Percentiles rank a stretch among this genome's conserved stretches.
Conservation (phyloP, 2,329 filamentous ascomycete genomes). For the Diaporthe humulicola region DNA sequence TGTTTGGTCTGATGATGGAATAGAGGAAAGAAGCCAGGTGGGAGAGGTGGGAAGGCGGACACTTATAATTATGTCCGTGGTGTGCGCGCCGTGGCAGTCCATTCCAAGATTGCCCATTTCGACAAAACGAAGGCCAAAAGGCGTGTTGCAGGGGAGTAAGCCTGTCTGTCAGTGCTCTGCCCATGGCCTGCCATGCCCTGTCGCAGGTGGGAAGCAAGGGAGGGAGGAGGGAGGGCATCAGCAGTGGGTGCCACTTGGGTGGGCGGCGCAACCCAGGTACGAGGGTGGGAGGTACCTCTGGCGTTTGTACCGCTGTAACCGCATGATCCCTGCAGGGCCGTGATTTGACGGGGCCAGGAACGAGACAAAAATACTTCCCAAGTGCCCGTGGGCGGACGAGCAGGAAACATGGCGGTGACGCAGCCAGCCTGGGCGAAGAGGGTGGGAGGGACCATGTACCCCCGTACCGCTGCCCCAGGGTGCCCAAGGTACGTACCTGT, state of each 20-base stretch:
- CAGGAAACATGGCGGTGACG: conserved; percentile 40
- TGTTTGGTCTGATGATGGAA: conserved; percentile 34
- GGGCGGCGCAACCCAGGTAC: conserved; percentile 28
- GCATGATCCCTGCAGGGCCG: conserved; percentile 38
- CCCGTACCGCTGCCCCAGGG: conserved; percentile 1
- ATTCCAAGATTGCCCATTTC: conserved; percentile 35
- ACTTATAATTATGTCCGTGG: conserved; percentile 34
- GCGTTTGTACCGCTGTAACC: conserved; percentile 40
- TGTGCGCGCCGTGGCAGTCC: conserved; percentile 18
- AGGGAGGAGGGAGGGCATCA: conserved; percentile 25
- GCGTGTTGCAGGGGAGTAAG: conserved; percentile 31
- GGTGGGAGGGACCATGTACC: conserved; percentile 26
- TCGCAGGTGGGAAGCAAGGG: conserved; percentile 35
- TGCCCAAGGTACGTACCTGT: conserved; percentile 35
- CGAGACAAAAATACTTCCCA: conserved; percentile 37
- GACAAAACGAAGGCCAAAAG: conserved; percentile 35
- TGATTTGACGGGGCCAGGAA: conserved; percentile 39
- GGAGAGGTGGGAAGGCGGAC: conserved; percentile 30
- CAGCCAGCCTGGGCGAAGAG: conserved; percentile 31
- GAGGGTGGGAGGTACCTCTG: conserved; percentile 34
- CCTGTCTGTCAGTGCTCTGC: conserved; percentile 32
- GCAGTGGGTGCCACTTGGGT: too few relatives aligned
- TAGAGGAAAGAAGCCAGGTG: neutral
- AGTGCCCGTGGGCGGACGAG: conserved; percentile 6
- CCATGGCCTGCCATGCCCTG: conserved; percentile 29